These are phyloP conservation scores for Oldenlandia corymbosa DNA, from an alignment of 257 asterid species.

Conservation along the genomic window DNA sequence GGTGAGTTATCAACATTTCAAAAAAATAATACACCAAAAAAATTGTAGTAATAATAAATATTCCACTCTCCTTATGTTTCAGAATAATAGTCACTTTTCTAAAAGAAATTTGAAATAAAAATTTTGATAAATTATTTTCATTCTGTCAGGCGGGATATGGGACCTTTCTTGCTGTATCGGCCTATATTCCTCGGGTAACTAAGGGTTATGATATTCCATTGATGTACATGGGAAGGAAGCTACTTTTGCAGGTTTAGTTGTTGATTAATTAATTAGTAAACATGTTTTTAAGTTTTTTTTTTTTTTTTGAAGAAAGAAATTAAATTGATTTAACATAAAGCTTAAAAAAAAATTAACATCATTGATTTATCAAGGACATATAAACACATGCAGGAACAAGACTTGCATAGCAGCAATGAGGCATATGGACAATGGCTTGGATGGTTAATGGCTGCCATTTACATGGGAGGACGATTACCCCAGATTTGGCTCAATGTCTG, in stretches of 20 bases:
- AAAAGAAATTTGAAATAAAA: no score
- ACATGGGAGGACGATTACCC: slow-evolving; percentile 90
- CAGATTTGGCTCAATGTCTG: slow-evolving; percentile 89
- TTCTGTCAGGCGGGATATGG: slow-evolving; percentile 40
- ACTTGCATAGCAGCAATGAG: slow-evolving; percentile 6
- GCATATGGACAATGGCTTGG: slow-evolving; percentile 38
- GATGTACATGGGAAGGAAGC: slow-evolving; percentile 12
- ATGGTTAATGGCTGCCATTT: slow-evolving; percentile 63
- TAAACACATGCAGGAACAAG: slow-evolving; percentile 14
- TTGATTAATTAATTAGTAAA: no score
- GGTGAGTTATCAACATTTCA: slow-evolving; percentile 14
- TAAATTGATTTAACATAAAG: no score
- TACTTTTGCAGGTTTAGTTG: slow-evolving; percentile 22
- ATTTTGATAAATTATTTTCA: no score
- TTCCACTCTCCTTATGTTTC: no score
- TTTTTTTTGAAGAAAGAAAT: no score
- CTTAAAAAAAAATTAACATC: no score
- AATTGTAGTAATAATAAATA: no score
- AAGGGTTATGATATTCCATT: slow-evolving; percentile 8
- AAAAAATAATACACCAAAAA: no score
- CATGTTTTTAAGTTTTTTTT: no score
- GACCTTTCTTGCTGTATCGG: slow-evolving; percentile 37
- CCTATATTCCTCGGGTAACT: slow-evolving; percentile 30
- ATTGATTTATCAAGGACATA: no score
- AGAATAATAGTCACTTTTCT: no score